Conservation (phyloP, 192 early-diverging fungal genomes). For the Paraglomus brasilianum region DNA sequence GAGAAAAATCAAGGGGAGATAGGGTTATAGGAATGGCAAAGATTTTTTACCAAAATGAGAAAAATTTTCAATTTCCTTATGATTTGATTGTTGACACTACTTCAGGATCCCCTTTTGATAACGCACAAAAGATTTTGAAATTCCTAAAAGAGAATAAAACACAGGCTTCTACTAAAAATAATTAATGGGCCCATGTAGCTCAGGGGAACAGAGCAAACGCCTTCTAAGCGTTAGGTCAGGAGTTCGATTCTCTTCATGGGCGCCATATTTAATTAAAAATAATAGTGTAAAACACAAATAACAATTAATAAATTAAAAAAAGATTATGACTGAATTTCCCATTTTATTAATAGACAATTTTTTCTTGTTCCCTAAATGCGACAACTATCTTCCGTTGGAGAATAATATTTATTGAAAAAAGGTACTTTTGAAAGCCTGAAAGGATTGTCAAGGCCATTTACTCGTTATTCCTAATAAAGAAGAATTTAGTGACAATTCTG, state of each 20-base stretch:
- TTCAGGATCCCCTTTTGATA: not conserved
- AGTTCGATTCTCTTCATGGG: constrained; percentile 22
- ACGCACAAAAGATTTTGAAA: constrained; percentile 1
- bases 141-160: constrained; percentile 8
- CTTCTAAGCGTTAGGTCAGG: constrained; percentile 20
- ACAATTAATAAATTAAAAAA: not conserved
- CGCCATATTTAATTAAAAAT: constrained; percentile 25
- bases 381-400: constrained; percentile 7
- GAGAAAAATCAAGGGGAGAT: constrained; percentile 4
- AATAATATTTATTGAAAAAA: constrained; percentile 18
- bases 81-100: not conserved
- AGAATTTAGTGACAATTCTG: not conserved
- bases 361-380: constrained; percentile 14
- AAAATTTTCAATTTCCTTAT: not conserved
- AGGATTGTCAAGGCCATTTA: constrained; percentile 8
- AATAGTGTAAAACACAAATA: constrained; percentile 11
- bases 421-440: constrained; percentile 12
- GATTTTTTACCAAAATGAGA: not conserved
- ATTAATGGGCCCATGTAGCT: constrained; percentile 23
- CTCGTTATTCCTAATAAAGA: constrained; percentile 14
- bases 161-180: constrained; percentile 9
- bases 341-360: constrained; percentile 25
- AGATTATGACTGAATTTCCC: constrained; percentile 21
- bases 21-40: not conserved
- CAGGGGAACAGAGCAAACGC: constrained; percentile 7